Evolutionary conservation across 2,329 filamentous ascomycete species (phyloP), one percentile per base, ranked within the genome.

Genomic region (Penicillium sp.): DNA sequence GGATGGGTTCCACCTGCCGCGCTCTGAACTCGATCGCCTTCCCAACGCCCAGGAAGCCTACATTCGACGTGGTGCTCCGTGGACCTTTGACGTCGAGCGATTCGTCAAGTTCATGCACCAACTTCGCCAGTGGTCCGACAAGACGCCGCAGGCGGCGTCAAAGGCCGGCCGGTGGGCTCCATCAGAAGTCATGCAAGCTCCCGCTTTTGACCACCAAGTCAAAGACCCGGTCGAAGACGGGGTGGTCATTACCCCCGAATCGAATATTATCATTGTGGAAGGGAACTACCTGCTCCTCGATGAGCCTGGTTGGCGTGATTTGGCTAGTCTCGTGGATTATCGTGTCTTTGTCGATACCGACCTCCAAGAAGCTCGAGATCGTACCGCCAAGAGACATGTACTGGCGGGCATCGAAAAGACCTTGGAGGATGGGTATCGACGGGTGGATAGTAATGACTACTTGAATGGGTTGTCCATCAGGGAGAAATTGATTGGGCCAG

Each of bases 321-420:
- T 74, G 24, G 55, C 61, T 2, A 34, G 37, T 0, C 26, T 71
- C 4, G 66, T 72, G 3, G 72, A 76, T 46, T 68, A 71, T n/a
- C 63, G 64, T 2, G 69, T 71, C 53, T 68, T 74, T 18, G 66
- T 76, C 0, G 59, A 69, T 28, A 66, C 72, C 0, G 68, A 73
- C 35, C 54, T 66, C 2, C 47, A 50, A 3, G 54, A 70, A 18
- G 71, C 72, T 2, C 54, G 65, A 26, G 51, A 54, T n/a, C 59
- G 73, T 9, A 62, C 73, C 12, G 71, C 73, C 0, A 53, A 52
- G 28, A 57, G 73, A 9, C 72, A 75, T 58, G 48, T 74, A 0
- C 37, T 53, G 27, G 66, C 67, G 0, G 70, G 72, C 0, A 75
- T 75, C 41, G 72, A 75, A 54, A 55, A 54, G 5, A 67, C 60